Evolutionary conservation across 2,329 filamentous ascomycete species (phyloP).

Genomic region (Incumbomyces lentus): DNA sequence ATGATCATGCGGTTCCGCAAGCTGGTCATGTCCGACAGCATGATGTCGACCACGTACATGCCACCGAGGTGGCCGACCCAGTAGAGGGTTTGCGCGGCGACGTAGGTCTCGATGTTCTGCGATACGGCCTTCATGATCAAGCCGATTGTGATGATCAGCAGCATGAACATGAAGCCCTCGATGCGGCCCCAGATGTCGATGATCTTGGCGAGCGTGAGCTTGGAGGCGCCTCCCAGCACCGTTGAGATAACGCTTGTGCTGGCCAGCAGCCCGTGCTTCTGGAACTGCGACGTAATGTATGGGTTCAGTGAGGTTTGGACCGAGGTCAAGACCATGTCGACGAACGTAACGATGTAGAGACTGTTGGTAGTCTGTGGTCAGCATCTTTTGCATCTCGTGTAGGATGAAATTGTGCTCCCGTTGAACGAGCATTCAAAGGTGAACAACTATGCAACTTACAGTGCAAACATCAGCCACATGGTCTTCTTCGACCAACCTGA

Average conservation of each 20-base stretch:
- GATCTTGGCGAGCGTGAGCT: slow-evolving; percentile 50
- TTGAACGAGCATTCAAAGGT: too few relatives aligned
- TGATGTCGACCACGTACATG: slow-evolving; percentile 46
- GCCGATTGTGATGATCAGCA: slow-evolving; percentile 33
- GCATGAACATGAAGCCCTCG: slow-evolving; percentile 40
- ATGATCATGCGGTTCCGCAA: slow-evolving; percentile 51
- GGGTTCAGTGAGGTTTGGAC: slow-evolving; percentile 28
- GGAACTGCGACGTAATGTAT: slow-evolving; percentile 43
- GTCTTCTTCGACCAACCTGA: too few relatives aligned
- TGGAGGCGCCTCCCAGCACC: slow-evolving; percentile 45
- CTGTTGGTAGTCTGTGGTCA: too few relatives aligned
- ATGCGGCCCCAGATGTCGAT: slow-evolving; percentile 52
- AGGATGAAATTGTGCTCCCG: too few relatives aligned
- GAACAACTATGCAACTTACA: too few relatives aligned
- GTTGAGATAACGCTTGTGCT: slow-evolving; percentile 43
- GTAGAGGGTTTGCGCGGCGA: slow-evolving; percentile 51
- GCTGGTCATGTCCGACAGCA: slow-evolving; percentile 52
- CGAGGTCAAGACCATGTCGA: too few relatives aligned
- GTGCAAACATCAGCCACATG: too few relatives aligned
- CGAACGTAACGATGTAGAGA: too few relatives aligned
- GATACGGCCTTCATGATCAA: slow-evolving; percentile 52
- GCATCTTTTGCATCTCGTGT: too few relatives aligned
- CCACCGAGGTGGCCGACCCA: slow-evolving; percentile 46
- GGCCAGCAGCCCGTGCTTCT: slow-evolving; percentile 42
- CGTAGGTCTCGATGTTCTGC: slow-evolving; percentile 48